These are phyloP conservation scores for Agrostemma githago DNA, from an alignment of 148 eudicot species.

Conservation along the genomic window DNA sequence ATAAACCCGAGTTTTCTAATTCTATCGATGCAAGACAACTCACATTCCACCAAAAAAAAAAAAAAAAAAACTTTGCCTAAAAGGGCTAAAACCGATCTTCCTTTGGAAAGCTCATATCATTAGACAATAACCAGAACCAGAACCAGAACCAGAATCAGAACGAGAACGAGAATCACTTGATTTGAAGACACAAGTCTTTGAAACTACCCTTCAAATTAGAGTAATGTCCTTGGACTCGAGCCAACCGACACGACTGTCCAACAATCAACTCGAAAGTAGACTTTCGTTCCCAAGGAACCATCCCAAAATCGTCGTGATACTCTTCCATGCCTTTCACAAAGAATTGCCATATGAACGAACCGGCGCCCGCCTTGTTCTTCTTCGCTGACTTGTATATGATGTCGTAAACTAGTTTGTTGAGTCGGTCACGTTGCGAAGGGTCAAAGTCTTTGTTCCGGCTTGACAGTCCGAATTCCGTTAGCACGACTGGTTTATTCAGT, in stretches of 20 bases:
- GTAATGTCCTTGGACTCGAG: constrained; percentile 29
- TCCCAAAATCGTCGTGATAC: constrained; percentile 66
- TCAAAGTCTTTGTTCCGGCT: constrained; percentile 51
- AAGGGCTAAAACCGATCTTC: background rate
- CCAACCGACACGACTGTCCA: constrained; percentile 67
- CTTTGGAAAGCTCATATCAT: background rate
- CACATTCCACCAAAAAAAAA: background rate
- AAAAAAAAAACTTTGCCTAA: background rate
- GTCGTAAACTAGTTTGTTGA: constrained; percentile 56
- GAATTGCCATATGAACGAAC: constrained; percentile 84
- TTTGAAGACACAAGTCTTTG: constrained; percentile 42
- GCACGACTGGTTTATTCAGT: constrained; percentile 70
- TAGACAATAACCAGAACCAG: constrained; percentile 8
- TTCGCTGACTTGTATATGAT: constrained; percentile 57
- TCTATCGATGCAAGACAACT: background rate
- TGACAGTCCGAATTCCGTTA: constrained; percentile 89
- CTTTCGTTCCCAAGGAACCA: constrained; percentile 71
- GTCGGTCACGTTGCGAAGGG: constrained; percentile 58
- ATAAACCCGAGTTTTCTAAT: background rate
- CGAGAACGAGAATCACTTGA: constrained; percentile 16
- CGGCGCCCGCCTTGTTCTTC: constrained; percentile 57
- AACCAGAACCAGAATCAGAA: constrained; percentile 8
- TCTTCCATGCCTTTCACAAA: constrained; percentile 85
- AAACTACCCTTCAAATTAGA: constrained; percentile 37
- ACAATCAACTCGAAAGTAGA: constrained; percentile 55